A percentile compares a stretch with the other conserved stretches of the same genome.
Conservation (phyloP, 2,329 filamentous ascomycete genomes). For the Peltaster fructicola region DNA sequence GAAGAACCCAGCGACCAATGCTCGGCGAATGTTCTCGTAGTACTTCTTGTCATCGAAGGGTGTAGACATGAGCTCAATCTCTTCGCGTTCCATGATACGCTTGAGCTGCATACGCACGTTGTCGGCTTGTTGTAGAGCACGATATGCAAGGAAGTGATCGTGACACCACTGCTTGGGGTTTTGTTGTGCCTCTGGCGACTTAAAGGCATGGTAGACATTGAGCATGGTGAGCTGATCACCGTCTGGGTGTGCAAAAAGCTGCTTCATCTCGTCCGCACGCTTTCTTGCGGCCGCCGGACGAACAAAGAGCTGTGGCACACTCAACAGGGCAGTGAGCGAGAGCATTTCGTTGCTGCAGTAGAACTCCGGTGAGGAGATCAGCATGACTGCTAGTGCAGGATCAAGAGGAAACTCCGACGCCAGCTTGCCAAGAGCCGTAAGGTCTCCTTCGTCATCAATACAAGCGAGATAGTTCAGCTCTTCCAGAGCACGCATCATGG, state of each 20-base stretch:
- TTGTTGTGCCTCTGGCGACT: slow-evolving; percentile 48
- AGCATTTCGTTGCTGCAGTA: slow-evolving; percentile 98
- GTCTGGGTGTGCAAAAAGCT: slow-evolving; percentile 76
- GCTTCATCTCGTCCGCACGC: slow-evolving; percentile 94
- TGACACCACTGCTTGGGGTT: slow-evolving; percentile 88
- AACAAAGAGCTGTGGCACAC: slow-evolving; percentile 84
- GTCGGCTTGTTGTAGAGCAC: slow-evolving; percentile 80
- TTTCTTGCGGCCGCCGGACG: slow-evolving; percentile 73
- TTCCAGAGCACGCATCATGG: slow-evolving; percentile 91
- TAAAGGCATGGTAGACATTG: slow-evolving; percentile 97
- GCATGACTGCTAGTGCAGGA: slow-evolving; percentile 86
- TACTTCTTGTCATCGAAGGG: slow-evolving; percentile 92
- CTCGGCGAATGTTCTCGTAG: slow-evolving; percentile 90
- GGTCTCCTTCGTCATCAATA: slow-evolving; percentile 86
- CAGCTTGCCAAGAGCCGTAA: slow-evolving; percentile 68
- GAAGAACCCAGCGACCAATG: slow-evolving; percentile 89
- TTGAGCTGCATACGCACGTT: slow-evolving; percentile 83
- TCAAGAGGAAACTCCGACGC: slow-evolving; percentile 94
- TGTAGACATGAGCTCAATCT: slow-evolving; percentile 71
- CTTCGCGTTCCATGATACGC: slow-evolving; percentile 90
- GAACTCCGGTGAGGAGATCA: slow-evolving; percentile 93
- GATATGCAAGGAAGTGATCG: slow-evolving; percentile 83
- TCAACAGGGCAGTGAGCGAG: slow-evolving; percentile 82
- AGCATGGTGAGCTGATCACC: slow-evolving; percentile 92
- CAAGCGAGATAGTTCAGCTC: slow-evolving; percentile 96